Evolutionary conservation across 768 basidiomycete species (phyloP).

Genomic region (Mycena vitilis): DNA sequence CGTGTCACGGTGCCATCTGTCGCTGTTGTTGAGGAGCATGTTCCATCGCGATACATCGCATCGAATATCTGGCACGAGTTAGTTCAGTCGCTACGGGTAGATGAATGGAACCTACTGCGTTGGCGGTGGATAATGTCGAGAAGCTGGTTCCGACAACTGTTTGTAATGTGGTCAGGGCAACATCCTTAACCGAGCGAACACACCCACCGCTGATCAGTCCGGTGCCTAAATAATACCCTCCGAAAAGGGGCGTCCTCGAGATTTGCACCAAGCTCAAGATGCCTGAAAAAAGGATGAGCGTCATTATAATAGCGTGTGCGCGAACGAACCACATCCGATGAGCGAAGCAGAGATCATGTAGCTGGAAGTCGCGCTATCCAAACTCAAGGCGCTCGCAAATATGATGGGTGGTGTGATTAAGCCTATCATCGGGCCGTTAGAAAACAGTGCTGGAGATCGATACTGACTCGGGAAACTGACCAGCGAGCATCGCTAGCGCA

Average conservation of each 20-base stretch:
- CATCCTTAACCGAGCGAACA: neutral
- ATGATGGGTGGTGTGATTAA: slow-evolving; percentile 89
- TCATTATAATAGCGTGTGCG: no score
- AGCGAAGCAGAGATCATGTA: slow-evolving; percentile 80
- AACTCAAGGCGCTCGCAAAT: slow-evolving; percentile 70
- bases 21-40: slow-evolving; percentile 69
- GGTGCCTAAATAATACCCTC: slow-evolving; percentile 79
- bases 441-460: no score
- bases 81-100: neutral
- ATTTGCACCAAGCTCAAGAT: slow-evolving; percentile 84
- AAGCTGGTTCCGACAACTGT: slow-evolving; percentile 43
- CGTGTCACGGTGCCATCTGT: slow-evolving; percentile 71
- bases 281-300: slow-evolving; percentile 50
- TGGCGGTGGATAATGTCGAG: slow-evolving; percentile 14
- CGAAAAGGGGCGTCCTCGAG: slow-evolving; percentile 71
- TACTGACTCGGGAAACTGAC: neutral
- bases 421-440: slow-evolving; percentile 37
- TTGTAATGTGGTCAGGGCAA: neutral
- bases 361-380: slow-evolving; percentile 68
- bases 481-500: slow-evolving; percentile 85
- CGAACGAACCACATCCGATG: slow-evolving; percentile 29
- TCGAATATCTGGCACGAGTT: slow-evolving; percentile 63
- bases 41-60: slow-evolving; percentile 83
- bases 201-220: slow-evolving; percentile 70
- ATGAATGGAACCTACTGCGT: slow-evolving; percentile 51